These are phyloP conservation scores for Phaeosphaeriaceae sp. DNA, from an alignment of 2,329 filamentous ascomycete species.

Conservation along the genomic window DNA sequence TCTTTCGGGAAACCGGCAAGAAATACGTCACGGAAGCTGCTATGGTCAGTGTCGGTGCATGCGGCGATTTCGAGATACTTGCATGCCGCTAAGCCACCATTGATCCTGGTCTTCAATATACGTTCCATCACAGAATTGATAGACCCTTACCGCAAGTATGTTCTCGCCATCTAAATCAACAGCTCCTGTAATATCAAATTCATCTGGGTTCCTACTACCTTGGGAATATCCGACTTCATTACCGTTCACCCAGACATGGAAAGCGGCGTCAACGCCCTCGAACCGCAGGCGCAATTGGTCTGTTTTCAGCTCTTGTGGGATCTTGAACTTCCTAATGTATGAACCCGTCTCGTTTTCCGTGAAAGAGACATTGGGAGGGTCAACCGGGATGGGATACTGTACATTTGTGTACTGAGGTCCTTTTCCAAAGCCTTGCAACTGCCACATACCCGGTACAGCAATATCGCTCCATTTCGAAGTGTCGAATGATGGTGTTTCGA, in stretches of 20 bases:
- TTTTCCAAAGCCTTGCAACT: conserved; percentile 70
- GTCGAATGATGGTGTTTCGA: conserved; percentile 42
- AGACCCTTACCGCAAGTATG: conserved; percentile 67
- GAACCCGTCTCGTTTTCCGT: conserved; percentile 69
- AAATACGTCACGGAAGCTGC: conserved; percentile 71
- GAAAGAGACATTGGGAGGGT: conserved; percentile 66
- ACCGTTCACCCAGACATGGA: conserved; percentile 73
- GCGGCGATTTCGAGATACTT: conserved; percentile 4
- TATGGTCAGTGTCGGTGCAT: conserved; percentile 22
- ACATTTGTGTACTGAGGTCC: conserved; percentile 73
- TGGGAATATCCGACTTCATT: conserved; percentile 70
- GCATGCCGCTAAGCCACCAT: conserved; percentile 68
- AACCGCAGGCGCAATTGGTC: conserved; percentile 69
- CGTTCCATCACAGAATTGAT: conserved; percentile 72
- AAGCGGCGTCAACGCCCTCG: conserved; percentile 75
- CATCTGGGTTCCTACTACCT: conserved; percentile 70
- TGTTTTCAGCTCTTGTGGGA: conserved; percentile 59
- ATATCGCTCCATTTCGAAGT: conserved; percentile 59
- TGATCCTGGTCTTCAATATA: conserved; percentile 75
- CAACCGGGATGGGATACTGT: conserved; percentile 69
- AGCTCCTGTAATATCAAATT: conserved; percentile 69
- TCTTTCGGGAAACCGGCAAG: conserved; percentile 63
- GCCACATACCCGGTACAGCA: conserved; percentile 71
- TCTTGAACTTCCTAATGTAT: conserved; percentile 63
- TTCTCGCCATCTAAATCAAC: conserved; percentile 59